A percentile compares a stretch with the other conserved stretches of the same genome.
These are phyloP conservation scores for Rhodotorula paludigena DNA, from an alignment of 768 basidiomycete genomes.

Conservation along the genomic window DNA sequence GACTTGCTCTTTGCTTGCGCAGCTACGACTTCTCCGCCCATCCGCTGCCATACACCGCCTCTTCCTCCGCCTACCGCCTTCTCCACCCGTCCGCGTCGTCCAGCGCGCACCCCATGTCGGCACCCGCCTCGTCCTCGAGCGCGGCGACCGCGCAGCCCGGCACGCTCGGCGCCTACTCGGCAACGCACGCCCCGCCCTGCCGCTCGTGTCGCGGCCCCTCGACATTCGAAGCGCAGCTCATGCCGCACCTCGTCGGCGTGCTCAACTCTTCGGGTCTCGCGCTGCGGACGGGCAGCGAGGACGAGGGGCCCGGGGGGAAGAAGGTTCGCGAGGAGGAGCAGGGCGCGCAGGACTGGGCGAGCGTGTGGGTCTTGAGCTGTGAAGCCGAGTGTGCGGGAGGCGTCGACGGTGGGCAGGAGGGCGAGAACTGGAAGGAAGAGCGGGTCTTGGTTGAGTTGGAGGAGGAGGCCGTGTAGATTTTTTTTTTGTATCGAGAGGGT, in stretches of 20 bases:
- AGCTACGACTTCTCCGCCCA: constrained; percentile 84
- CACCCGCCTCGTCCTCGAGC: constrained; percentile 58
- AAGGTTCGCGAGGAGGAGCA: too few species aligned
- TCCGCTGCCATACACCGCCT: constrained; percentile 76
- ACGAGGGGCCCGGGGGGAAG: too few species aligned
- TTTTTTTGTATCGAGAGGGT: too few species aligned
- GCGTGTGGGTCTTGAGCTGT: constrained; percentile 82
- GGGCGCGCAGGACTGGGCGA: constrained; percentile 78
- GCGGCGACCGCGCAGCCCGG: constrained; percentile 45
- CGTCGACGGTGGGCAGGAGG: constrained; percentile 37
- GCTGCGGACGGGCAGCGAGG: constrained; percentile 53
- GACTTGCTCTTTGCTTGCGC: background rate
- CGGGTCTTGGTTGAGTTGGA: constrained; percentile 72
- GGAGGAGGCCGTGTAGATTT: constrained; percentile 42
- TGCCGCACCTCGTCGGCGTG: constrained; percentile 85
- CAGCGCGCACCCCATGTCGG: constrained; percentile 50
- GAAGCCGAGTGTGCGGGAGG: constrained; percentile 64
- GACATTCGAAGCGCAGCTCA: constrained; percentile 87
- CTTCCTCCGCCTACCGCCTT: constrained; percentile 61
- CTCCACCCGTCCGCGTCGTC: constrained; percentile 56
- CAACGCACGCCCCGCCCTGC: constrained; percentile 60
- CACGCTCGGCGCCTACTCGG: constrained; percentile 54
- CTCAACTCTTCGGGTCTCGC: too few species aligned
- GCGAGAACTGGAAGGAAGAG: constrained; percentile 66
- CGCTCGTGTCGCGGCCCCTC: constrained; percentile 62